Base-by-base conservation (phyloP, 148 eudicot genomes). In the Silene latifolia region DNA sequence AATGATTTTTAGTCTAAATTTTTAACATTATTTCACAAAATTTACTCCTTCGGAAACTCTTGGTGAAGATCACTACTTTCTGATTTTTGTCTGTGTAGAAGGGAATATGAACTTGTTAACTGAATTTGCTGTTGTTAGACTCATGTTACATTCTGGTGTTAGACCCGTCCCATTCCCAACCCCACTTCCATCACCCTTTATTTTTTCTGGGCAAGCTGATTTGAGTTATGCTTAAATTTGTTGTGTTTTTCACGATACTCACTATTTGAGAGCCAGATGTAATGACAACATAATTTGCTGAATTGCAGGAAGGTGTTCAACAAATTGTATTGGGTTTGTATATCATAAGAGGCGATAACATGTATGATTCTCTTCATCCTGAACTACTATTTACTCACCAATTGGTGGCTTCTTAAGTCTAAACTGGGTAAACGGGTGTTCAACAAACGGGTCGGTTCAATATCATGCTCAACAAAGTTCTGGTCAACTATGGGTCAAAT, bases 321-420 rank as follows among this genome's bases (percentile, higher is more conserved):
- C 97, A 93, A 81, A 88, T 94, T 75, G 98, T 94, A 51, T 79
- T 94, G 81, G 96, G 97, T 51, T 87, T 94, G 74, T 91, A 94
- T 88, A 91, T 94, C 89, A 90, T 91, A 60, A 89, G 98, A 77
- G 98, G 98, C 46, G 98, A 90, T 72, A 91, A 90, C 90, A 94
- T 94, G 98, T 91, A 88, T 69, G 93, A 23, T 68, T 76, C 23
- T 71, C 42, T 59, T 58, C 61, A n/a, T n/a, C 69, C 46, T 27
- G 69, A 11, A 19, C 17, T 17, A 21, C 5, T 72, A 51, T 15
- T 18, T 56, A 54, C 25, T 73, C 32, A 51, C 14, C 70, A 27
- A 11, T 23, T 77, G 5, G 74, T 48, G 17, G 18, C 20, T 53
- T 27, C n/a, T n/a, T n/a, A n/a, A n/a, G n/a, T 23, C 54, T 48